A percentile compares a stretch with the other conserved stretches of the same genome.
These are phyloP conservation scores for Ceratocystis diversiconidia DNA, from an alignment of 2,329 filamentous ascomycete genomes.

Conservation along the genomic window DNA sequence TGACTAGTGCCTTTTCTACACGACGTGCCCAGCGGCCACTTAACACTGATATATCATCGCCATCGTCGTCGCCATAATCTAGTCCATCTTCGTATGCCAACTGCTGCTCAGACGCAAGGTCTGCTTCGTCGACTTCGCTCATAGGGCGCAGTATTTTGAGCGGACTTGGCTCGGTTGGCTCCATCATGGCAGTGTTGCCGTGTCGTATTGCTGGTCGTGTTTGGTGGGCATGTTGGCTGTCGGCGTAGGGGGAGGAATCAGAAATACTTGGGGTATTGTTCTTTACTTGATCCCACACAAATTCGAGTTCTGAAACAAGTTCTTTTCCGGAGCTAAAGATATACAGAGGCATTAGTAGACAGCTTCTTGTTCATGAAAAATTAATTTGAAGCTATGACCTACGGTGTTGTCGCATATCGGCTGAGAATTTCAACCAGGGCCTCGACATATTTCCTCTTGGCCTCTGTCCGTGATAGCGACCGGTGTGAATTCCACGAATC, in stretches of 20 bases:
- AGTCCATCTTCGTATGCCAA: constrained; percentile 34
- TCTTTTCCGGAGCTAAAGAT: constrained; percentile 59
- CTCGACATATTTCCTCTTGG: constrained; percentile 86
- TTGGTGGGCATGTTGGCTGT: constrained; percentile 22
- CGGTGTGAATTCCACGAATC: constrained; percentile 90
- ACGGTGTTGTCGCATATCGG: constrained; percentile 76
- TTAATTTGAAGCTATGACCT: constrained; percentile 24
- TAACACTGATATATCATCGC: constrained; percentile 11
- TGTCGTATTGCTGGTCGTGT: constrained; percentile 26
- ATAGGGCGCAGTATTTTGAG: constrained; percentile 70
- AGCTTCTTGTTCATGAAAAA: not conserved
- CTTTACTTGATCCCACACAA: constrained; percentile 97
- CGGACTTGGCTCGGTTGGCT: constrained; percentile 34
- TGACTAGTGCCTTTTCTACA: constrained; percentile 73
- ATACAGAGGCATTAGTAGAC: not conserved
- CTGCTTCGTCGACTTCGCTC: constrained; percentile 64
- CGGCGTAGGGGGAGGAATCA: constrained; percentile 39
- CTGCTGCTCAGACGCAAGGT: constrained; percentile 37
- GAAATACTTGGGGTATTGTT: constrained; percentile 59
- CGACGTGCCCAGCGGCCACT: constrained; percentile 52
- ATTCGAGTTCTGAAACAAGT: constrained; percentile 88
- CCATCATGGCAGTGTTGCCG: constrained; percentile 31
- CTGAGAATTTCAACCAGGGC: constrained; percentile 96
- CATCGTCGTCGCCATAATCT: constrained; percentile 26
- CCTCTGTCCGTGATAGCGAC: constrained; percentile 73